Base-by-base conservation (phyloP, 139 green algal genomes). In the Axilococcus clingmanii region DNA sequence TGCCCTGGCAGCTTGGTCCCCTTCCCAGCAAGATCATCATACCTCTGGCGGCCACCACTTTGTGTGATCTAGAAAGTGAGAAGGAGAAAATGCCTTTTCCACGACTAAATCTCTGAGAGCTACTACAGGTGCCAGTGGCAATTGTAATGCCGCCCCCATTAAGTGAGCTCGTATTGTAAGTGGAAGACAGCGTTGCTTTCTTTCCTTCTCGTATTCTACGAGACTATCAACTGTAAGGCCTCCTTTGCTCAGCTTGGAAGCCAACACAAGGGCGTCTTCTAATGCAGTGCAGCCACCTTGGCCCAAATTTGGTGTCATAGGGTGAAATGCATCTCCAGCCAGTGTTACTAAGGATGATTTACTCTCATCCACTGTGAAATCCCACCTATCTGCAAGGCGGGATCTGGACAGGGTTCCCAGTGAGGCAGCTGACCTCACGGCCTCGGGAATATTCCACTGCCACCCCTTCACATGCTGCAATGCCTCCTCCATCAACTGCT, bases 271-370 rank as follows among this genome's bases (percentile, higher is more conserved):
- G 2, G 59, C 80, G 50, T 88, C 82, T 65, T 92, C 81, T 4
- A 89, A 54, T 0, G 81, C 80, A 7, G 65, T 68, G 59, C 73
- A 82, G 35, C 80, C 81, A 6, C 81, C 59, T 36, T 71, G 59
- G 8, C 60, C 51, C 31, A 88, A 62, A 61, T 86, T 85, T 22
- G 75, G 78, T 0, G 82, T 92, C 81, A 88, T 88, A 16, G 82
- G 82, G 60, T 92, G 82, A 22, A 77, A 59, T 14, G 81, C 79
- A 61, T 92, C 82, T 6, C 82, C 82, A 22, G 60, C 63, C 41
- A 92, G 58, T n/a, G 86, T 40, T 14, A 50, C 31, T 4, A 17
- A 17, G 42, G 4, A 6, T 0, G 6, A 20, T 30, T 2, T 32
- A 15, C 25, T 49, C 12, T 5, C 8, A 20, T 63, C 61, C 16